Evolutionary conservation across 2,329 filamentous ascomycete species (phyloP).

Genomic region (Huntiella bhutanensis): DNA sequence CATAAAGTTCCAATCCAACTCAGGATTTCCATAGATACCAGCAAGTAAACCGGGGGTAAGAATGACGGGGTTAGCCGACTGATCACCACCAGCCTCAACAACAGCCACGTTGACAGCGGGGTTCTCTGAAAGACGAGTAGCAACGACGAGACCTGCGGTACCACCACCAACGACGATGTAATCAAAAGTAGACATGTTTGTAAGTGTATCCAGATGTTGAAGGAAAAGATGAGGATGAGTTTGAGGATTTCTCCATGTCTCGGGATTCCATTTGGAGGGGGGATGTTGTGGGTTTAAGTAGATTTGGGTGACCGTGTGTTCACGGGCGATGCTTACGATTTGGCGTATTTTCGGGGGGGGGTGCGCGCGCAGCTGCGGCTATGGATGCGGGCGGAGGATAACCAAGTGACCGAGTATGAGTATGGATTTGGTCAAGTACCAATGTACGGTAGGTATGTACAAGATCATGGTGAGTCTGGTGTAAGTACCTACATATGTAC

Average conservation of each 20-base stretch:
- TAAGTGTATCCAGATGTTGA: background rate
- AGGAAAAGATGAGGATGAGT: background rate
- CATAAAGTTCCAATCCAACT: conserved; percentile 12
- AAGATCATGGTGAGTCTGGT: too few species aligned
- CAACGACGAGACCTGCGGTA: conserved; percentile 18
- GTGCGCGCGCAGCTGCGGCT: too few species aligned
- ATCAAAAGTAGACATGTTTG: conserved; percentile 12
- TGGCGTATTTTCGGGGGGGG: too few species aligned
- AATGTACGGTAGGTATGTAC: too few species aligned
- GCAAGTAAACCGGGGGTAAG: conserved; percentile 9
- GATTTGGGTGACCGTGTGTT: background rate
- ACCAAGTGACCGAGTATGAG: too few species aligned
- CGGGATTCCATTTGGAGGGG: background rate
- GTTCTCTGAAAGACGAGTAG: conserved; percentile 17
- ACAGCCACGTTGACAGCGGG: conserved; percentile 10
- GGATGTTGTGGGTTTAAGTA: background rate
- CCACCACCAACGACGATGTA: conserved; percentile 19
- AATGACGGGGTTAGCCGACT: conserved; percentile 9
- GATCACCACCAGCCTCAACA: conserved; percentile 11
- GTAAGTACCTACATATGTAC: too few species aligned
- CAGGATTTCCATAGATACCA: conserved; percentile 9
- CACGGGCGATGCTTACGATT: background rate
- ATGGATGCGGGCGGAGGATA: too few species aligned
- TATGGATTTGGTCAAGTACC: too few species aligned
- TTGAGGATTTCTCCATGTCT: background rate